Percentiles rank a stretch among this genome's conserved stretches.
Evolutionary conservation across 257 asterid species (phyloP).

Genomic region (Solanum appendiculatum): DNA sequence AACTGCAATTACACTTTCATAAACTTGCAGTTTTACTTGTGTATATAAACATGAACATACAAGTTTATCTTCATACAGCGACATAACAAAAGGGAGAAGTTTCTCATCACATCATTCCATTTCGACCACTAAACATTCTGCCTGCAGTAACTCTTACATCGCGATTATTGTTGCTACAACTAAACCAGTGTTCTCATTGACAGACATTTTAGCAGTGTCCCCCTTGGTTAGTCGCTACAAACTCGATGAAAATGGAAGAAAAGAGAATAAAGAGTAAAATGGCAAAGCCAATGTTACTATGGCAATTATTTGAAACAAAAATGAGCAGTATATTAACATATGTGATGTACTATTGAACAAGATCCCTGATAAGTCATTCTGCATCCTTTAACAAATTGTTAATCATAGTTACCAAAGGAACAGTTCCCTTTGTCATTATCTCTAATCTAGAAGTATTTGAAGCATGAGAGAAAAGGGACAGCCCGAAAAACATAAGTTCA

Average conservation of each 20-base stretch:
- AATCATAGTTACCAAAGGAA: constrained; percentile 71
- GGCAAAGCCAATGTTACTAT: neutral
- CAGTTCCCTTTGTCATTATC: constrained; percentile 85
- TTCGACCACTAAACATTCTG: neutral
- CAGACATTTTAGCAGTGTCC: neutral
- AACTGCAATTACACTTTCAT: neutral
- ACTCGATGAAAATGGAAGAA: neutral
- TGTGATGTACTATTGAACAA: neutral
- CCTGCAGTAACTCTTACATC: neutral
- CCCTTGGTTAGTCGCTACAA: neutral
- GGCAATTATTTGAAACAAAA: neutral
- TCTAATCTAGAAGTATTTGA: constrained; percentile 74
- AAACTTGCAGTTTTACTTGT: neutral
- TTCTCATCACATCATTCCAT: neutral
- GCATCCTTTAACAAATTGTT: constrained; percentile 60
- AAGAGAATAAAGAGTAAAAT: neutral
- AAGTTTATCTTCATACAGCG: neutral
- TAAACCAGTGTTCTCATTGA: neutral
- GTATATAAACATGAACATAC: neutral
- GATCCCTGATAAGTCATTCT: constrained; percentile 21
- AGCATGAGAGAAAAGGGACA: constrained; percentile 71
- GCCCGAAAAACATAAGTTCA: constrained; percentile 65
- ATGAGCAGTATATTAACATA: neutral
- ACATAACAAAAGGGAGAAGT: neutral
- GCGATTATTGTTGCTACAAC: neutral